Percentiles rank a stretch among this genome's conserved stretches.
These are phyloP conservation scores for Fusarium tuaranense DNA, from an alignment of 2,329 filamentous ascomycete genomes.

Conservation along the genomic window DNA sequence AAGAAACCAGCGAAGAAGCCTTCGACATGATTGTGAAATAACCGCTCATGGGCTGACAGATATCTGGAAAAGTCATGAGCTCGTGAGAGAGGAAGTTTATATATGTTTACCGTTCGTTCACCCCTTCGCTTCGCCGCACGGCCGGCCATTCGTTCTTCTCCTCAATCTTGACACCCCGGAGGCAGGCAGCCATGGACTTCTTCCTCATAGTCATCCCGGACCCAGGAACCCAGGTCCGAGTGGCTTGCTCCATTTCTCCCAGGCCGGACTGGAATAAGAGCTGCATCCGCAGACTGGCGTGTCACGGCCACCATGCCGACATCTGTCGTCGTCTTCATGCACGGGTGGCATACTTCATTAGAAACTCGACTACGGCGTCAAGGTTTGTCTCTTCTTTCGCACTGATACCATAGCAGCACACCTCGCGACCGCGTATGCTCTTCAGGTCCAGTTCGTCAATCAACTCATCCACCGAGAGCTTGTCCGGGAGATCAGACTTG, in stretches of 20 bases:
- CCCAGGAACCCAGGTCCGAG: slow-evolving; percentile 3
- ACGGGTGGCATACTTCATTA: slow-evolving; percentile 88
- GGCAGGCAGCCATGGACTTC: slow-evolving; percentile 6
- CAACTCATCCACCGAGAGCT: slow-evolving; percentile 91
- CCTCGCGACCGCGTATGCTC: slow-evolving; percentile 88
- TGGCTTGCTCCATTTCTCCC: slow-evolving; percentile 5
- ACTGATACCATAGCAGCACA: slow-evolving; percentile 98
- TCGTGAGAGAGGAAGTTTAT: slow-evolving; percentile 53
- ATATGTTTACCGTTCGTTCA: slow-evolving; percentile 42
- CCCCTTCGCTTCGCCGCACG: slow-evolving; percentile 33
- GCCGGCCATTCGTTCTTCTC: slow-evolving; percentile 27
- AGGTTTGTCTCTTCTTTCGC: slow-evolving; percentile 99
- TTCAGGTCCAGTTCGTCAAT: slow-evolving; percentile 94
- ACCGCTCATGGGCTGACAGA: slow-evolving; percentile 36
- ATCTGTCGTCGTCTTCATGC: slow-evolving; percentile 50
- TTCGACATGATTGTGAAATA: slow-evolving; percentile 36
- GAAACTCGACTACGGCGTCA: slow-evolving; percentile 95
- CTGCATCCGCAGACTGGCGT: slow-evolving; percentile 18
- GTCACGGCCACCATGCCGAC: slow-evolving; percentile 22
- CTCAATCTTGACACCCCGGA: not conserved
- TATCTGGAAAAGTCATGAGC: slow-evolving; percentile 46
- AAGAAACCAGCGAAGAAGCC: slow-evolving; percentile 39
- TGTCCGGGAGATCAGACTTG: slow-evolving; percentile 94
- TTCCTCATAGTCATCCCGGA: slow-evolving; percentile 3
- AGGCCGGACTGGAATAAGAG: slow-evolving; percentile 5